These are phyloP conservation scores for Rhizoclosmatium sp. DNA, from an alignment of 192 early-diverging fungal species.

Conservation along the genomic window DNA sequence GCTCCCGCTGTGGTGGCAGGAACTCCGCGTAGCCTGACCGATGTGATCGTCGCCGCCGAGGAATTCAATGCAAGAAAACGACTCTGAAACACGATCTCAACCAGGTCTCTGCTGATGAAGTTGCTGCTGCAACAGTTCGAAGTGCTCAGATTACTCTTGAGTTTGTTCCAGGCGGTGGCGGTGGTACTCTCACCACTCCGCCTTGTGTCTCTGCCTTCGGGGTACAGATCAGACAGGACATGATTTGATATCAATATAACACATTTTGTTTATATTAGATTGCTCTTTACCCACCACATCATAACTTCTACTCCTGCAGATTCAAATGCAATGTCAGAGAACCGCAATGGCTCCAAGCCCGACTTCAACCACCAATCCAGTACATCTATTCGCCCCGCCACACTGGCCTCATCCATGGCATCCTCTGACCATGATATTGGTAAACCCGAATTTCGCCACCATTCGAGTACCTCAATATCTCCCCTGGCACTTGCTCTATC, in stretches of 20 bases:
- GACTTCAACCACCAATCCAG: not conserved
- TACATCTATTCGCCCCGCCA: not conserved
- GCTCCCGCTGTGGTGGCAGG: not conserved
- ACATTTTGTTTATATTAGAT: not conserved
- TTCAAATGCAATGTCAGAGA: not conserved
- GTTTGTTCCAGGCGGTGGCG: not conserved
- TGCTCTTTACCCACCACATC: not conserved
- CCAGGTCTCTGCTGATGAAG: not conserved
- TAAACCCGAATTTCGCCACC: not conserved
- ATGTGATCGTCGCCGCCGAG: not conserved
- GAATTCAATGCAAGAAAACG: not conserved
- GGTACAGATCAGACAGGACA: not conserved
- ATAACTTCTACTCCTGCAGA: not conserved
- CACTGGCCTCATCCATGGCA: conserved; percentile 5
- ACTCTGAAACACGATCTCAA: not conserved
- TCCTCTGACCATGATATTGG: not conserved
- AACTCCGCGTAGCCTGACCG: not conserved
- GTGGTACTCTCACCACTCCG: not conserved
- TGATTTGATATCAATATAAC: not conserved
- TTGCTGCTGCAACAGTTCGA: not conserved
- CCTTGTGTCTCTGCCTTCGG: not conserved
- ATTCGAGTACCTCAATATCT: not conserved
- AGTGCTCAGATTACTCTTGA: not conserved
- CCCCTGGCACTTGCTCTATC: not conserved
- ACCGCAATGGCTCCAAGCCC: not conserved